phyloP scores from a whole-genome alignment of 106 monocot genomes.

The Acorus calamus region DNA sequence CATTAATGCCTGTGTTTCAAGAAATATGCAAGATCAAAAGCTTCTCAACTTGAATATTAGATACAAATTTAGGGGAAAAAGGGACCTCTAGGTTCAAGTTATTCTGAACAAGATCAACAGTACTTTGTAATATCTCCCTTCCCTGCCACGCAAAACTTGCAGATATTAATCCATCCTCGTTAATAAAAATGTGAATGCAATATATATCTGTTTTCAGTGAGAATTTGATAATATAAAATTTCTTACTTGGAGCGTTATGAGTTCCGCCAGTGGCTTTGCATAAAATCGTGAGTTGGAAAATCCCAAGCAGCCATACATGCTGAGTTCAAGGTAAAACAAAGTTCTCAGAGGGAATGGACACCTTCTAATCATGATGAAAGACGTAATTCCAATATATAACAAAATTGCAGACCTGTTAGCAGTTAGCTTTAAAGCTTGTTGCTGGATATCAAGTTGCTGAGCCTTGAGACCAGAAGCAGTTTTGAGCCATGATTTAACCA shows the following conservation, averaged over 20 bases:
- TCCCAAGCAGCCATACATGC: conserved; percentile 99
- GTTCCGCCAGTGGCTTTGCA: conserved; percentile 94
- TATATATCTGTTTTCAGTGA: too few relatives aligned
- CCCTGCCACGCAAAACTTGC: conserved; percentile 41
- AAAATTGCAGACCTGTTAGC: conserved; percentile 69
- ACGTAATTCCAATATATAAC: background rate
- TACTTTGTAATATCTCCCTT: conserved; percentile 91
- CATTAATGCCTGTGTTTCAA: too few relatives aligned
- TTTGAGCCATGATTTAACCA: conserved; percentile 82
- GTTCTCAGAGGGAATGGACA: too few relatives aligned
- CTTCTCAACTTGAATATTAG: too few relatives aligned
- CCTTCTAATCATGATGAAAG: too few relatives aligned
- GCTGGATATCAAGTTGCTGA: conserved; percentile 93
- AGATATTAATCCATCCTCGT: too few relatives aligned
- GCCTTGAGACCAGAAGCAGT: conserved; percentile 74
- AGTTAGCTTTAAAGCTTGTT: conserved; percentile 90
- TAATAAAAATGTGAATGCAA: too few relatives aligned
- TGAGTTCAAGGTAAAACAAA: conserved; percentile 22
- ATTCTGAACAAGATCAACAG: conserved; percentile 94
- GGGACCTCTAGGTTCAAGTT: conserved; percentile 84
- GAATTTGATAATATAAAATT: background rate
- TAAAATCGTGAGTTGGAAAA: conserved; percentile 92
- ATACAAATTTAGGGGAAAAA: background rate
- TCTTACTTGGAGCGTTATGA: conserved; percentile 88
- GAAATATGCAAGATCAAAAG: too few relatives aligned